Conservation (phyloP, 495 filamentous ascomycete genomes). For the Penicillium psychrofluorescens region DNA sequence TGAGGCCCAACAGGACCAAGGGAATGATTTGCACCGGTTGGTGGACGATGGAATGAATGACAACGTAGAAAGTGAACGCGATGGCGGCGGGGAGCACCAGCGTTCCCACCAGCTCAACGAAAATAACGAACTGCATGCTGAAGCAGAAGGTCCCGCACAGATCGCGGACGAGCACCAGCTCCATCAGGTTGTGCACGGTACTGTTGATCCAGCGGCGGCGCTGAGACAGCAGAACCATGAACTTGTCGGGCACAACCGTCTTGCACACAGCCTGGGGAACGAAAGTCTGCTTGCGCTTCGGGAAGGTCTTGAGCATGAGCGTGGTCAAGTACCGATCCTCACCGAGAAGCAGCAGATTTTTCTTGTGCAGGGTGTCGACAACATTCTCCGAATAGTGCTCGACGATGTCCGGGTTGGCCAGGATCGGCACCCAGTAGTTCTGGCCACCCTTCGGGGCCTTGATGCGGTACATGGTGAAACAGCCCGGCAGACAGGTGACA, state of each 20-base stretch:
- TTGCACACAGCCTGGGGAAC: slow-evolving; percentile 98
- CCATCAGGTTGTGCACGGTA: slow-evolving; percentile 97
- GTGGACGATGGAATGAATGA: slow-evolving; percentile 77
- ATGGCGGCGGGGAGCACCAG: slow-evolving; percentile 94
- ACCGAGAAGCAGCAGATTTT: slow-evolving; percentile 90
- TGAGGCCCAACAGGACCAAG: slow-evolving; percentile 80
- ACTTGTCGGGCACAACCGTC: slow-evolving; percentile 89
- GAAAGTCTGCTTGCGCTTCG: slow-evolving; percentile 98
- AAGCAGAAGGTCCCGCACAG: slow-evolving; percentile 99
- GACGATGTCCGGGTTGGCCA: slow-evolving; percentile 97
- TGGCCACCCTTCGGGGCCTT: slow-evolving; percentile 97
- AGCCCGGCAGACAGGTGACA: slow-evolving; percentile 97
- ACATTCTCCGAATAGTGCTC: slow-evolving; percentile 99
- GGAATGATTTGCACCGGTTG: slow-evolving; percentile 89
- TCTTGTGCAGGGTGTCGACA: slow-evolving; percentile 97
- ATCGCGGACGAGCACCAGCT: slow-evolving; percentile 90
- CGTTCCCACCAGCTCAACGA: slow-evolving; percentile 91
- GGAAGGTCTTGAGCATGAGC: slow-evolving; percentile 97
- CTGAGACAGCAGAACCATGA: slow-evolving; percentile 88
- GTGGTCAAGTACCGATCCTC: slow-evolving; percentile 97
- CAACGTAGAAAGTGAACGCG: slow-evolving; percentile 91
- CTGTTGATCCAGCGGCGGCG: slow-evolving; percentile 98
- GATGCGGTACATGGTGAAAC: slow-evolving; percentile 99
- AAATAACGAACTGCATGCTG: slow-evolving; percentile 98
- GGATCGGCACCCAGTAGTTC: slow-evolving; percentile 98